Base-by-base conservation (phyloP, 2,329 filamentous ascomycete species). In the Colletotrichum tabaci region DNA sequence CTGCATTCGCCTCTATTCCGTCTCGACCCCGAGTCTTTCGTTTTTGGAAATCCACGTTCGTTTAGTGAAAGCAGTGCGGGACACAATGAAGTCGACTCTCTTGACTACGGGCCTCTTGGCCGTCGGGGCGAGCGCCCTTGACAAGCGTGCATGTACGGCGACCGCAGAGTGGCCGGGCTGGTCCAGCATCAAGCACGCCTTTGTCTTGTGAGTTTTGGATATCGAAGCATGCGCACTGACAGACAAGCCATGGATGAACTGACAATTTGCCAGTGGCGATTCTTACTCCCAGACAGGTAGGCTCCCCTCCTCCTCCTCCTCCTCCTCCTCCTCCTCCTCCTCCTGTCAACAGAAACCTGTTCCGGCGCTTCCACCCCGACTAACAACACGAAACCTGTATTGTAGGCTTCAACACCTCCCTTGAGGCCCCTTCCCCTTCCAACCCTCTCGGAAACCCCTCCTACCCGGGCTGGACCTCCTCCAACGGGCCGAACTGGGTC, bases 371-470 rank as follows among this genome's bases (percentile, higher is more conserved):
- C n/a, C 13, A 26, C 8, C 15, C 9, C 4, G 38, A 64, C 56
- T 73, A 66, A 66, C 3, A 21, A 77, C 72, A 6, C 57, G 7
- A 30, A 30, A 30, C 30, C 30, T 9, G 30, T 30, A 30, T 30
- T 30, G 21, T 79, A 71, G 87, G 87, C 10, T 93, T 92, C 79
- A 80, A 90, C 70, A 80, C 86, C 52, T 84, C 80, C 13, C 82
- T 84, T 26, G 79, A 83, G 0, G 85, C 89, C 47, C 89, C 91
- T 1, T 86, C 83, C 9, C 74, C 82, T 2, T 77, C 82, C 0
- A 90, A 91, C 74, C 89, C 90, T 0, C 82, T 92, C 55, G 91
- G 91, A 0, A 93, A 93, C 75, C 90, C 90, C 0, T 73, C 82
- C 0, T 89, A 87, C 73, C 87, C 86, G 0, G 85, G 87, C 26